phyloP scores from a whole-genome alignment of 768 basidiomycete species.

The Rhodotorula diobovata region DNA sequence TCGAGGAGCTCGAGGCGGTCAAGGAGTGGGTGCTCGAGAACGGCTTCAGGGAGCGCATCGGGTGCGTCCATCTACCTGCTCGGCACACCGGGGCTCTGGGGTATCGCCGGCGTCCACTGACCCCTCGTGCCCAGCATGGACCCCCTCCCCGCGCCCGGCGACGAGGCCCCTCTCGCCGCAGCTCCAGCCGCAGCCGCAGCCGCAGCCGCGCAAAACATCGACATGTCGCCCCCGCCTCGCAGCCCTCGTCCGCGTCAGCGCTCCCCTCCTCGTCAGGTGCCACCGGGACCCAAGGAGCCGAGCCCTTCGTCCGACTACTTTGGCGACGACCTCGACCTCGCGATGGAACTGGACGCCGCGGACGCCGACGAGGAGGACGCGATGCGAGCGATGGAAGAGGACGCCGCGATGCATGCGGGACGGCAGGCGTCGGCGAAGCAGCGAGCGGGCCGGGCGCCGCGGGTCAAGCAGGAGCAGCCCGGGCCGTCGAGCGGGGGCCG shows the following conservation, averaged over 20 bases:
- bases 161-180: neutral
- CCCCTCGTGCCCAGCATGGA: neutral
- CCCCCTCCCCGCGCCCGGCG: neutral
- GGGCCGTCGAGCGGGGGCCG: neutral
- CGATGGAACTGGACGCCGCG: neutral
- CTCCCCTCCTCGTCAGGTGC: neutral
- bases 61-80: slow-evolving; percentile 7
- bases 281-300: no score
- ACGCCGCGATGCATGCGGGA: neutral
- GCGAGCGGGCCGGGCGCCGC: neutral
- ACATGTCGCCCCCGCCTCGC: neutral
- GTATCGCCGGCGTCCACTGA: neutral
- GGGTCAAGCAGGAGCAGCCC: neutral
- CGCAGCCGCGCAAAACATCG: neutral
- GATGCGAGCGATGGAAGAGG: slow-evolving; percentile 9
- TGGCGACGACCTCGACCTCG: slow-evolving; percentile 3
- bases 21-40: slow-evolving; percentile 18
- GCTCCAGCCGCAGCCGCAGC: neutral
- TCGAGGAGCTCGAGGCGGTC: slow-evolving; percentile 22
- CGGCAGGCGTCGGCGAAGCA: neutral
- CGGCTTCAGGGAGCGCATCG: neutral
- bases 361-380: slow-evolving; percentile 19
- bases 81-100: neutral
- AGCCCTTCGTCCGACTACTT: neutral
- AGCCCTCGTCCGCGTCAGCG: neutral